Conservation (phyloP, 1,284 basidiomycete species). For the Cystobasidium slooffiae region DNA sequence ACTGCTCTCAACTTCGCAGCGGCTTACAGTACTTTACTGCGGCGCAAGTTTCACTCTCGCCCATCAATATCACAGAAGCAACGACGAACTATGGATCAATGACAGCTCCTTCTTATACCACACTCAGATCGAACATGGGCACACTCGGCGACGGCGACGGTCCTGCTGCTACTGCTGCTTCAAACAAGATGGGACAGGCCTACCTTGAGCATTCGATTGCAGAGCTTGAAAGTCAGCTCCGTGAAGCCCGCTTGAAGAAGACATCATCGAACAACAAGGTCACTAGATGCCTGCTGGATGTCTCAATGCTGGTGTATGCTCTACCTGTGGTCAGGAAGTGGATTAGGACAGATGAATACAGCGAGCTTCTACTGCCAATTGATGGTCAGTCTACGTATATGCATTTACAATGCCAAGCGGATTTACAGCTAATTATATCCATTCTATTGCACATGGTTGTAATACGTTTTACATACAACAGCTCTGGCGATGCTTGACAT, state of each 20-base stretch:
- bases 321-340: conserved; percentile 4
- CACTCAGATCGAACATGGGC: too few relatives aligned
- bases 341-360: background rate
- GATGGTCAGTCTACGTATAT: conserved; percentile 5
- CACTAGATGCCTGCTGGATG: background rate
- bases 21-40: background rate
- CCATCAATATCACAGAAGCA: background rate
- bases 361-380: conserved; percentile 6
- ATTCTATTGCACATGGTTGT: background rate
- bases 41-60: conserved; percentile 1
- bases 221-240: conserved; percentile 15
- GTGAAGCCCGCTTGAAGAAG: background rate
- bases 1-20: conserved; percentile 6
- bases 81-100: background rate
- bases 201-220: conserved; percentile 14
- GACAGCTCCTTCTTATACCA: too few relatives aligned
- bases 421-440: conserved; percentile 5
- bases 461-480: background rate
- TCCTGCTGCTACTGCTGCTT: too few relatives aligned
- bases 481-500: conserved; percentile 10
- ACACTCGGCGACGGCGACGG: too few relatives aligned
- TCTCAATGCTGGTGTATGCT: conserved; percentile 1
- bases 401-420: background rate
- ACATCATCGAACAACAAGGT: background rate
- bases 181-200: conserved; percentile 2